A percentile compares a stretch with the other conserved stretches of the same genome.
Conservation (phyloP, 2,329 filamentous ascomycete species). For the Colletotrichum sp. region DNA sequence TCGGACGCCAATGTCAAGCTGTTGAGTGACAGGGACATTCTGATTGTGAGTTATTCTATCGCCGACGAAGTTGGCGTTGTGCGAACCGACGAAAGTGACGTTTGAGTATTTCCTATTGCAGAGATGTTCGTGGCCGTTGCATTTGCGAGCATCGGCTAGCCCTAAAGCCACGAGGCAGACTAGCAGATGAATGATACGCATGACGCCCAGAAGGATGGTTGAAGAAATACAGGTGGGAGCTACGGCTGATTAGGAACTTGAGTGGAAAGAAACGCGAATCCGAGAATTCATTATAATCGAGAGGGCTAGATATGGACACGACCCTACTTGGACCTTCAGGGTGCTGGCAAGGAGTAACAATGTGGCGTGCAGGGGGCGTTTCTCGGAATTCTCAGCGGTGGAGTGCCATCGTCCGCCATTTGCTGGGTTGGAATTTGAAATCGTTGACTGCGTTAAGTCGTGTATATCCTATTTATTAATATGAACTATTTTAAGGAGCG, state of each 20-base stretch:
- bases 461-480: no score
- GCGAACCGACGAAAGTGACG: background rate
- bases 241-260: background rate
- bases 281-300: no score
- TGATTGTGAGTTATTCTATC: background rate
- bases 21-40: background rate
- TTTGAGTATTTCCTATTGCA: background rate
- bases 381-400: no score
- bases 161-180: background rate
- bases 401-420: no score
- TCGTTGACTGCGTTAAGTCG: no score
- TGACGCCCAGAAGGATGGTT: background rate
- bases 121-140: background rate
- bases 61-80: background rate
- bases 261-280: accelerated
- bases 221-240: background rate
- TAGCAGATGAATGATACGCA: background rate
- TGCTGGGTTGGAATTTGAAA: background rate
- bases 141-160: background rate
- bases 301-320: background rate
- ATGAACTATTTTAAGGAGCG: no score
- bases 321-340: accelerated
- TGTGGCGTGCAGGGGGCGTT: background rate
- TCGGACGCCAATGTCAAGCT: background rate
- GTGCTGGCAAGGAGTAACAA: background rate